Evolutionary conservation across 208 protist genomes (phyloP), one percentile per base, ranked within the genome.

Genomic region (Wallacemonas collosoma): DNA sequence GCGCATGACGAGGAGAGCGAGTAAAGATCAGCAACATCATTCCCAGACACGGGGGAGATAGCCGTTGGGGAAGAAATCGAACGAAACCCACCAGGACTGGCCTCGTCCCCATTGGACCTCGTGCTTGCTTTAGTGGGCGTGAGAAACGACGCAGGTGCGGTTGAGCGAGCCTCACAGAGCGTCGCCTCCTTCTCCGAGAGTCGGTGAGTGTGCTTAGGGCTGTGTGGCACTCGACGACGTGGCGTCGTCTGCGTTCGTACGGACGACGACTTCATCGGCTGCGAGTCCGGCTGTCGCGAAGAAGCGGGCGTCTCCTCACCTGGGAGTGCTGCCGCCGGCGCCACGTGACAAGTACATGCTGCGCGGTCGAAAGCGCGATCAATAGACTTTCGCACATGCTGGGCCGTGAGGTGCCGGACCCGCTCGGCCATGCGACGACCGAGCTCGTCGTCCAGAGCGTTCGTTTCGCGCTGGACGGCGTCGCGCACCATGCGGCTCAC

Each of bases 341-440:
- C 26, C 26, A 26, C 26, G 43, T 78, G 55, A 44, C n/a, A 26
- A 11, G 44, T 3, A 9, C 43, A 35, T 41, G 72, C n/a, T 15
- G 74, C 75, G 17, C 69, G 63, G 47, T 17, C 48, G 11, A 87
- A 15, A 44, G 77, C 79, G 45, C 75, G 73, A 40, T 79, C 79
- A 39, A 87, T 45, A 2, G 82, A 75, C 11, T 69, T 71, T 7
- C 51, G 64, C n/a, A 87, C 79, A 48, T 88, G 83, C 53, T 74
- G 55, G 36, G 53, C 58, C 48, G 79, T 85, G 17, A 88, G 63
- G 11, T 71, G 57, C 1, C 73, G 72, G 36, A 88, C 35, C 12
- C 83, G 58, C 44, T 76, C 51, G 15, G 77, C 83, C 56, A 88
- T 56, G 43, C 65, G 65, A 12, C n/a, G 40, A 35, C 68, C 73